Evolutionary conservation across 169 alveolate genomes (phyloP).

Genomic region (Blepharisma undulans): DNA sequence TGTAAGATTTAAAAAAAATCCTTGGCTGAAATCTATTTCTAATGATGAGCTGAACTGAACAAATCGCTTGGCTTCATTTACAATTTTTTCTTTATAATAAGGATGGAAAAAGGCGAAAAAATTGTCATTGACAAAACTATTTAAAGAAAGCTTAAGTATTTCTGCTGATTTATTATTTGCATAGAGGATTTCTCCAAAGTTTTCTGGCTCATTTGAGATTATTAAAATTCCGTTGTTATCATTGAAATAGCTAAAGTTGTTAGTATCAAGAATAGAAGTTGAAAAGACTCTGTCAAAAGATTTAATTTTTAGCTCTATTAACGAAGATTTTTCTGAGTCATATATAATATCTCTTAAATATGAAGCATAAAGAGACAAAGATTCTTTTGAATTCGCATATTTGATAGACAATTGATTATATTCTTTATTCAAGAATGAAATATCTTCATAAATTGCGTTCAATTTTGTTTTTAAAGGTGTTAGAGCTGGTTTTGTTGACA

Average conservation of each 20-base stretch:
- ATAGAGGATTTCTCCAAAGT: neutral
- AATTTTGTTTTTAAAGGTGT: neutral
- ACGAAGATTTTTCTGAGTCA: neutral
- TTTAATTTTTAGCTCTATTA: neutral
- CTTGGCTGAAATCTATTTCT: neutral
- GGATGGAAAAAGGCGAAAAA: neutral
- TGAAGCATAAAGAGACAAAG: neutral
- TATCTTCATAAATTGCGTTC: neutral
- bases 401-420: neutral
- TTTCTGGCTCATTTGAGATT: neutral
- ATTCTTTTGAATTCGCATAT: neutral
- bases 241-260: neutral
- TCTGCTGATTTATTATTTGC: neutral
- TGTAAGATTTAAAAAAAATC: neutral
- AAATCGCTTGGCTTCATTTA: neutral
- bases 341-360: neutral
- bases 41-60: neutral
- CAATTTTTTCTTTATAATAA: neutral
- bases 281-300: neutral
- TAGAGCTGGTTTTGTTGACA: neutral
- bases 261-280: neutral
- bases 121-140: neutral
- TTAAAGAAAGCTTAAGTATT: neutral
- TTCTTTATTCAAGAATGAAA: neutral
- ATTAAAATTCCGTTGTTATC: slow-evolving; percentile 8